Base-by-base conservation (phyloP, 106 monocot genomes). In the Xerophyta viscosa region DNA sequence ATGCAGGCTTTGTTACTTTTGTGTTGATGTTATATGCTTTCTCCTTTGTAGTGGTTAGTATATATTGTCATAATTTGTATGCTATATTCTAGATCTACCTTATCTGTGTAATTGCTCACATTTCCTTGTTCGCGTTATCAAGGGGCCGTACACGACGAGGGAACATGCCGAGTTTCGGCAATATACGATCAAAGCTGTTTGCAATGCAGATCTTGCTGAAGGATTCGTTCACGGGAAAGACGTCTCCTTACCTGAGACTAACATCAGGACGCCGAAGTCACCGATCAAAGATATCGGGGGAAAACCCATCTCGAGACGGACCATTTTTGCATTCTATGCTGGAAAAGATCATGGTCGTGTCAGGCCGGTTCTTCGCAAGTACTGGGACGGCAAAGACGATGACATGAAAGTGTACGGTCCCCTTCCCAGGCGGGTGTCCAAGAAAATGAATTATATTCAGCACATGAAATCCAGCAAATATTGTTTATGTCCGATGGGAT, bases 401-500 rank as follows among this genome's bases (percentile, higher is more conserved):
- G 88, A 85, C 27, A 85, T 85, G 88, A 62, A 37, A 52, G 73
- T 96, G 9, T 96, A 81, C 37, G 73, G 76, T 7, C 84, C 64
- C 12, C 88, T 96, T 8, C 96, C 96, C 10, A 44, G 51, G 27
- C n/a, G 75, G 51, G 73, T 96, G 1, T 64, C 87, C 0, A 71
- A n/a, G n/a, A n/a, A 53, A 45, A 85, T 85, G 84, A 72, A 71
- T 10, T 96, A 96, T 52, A 46, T 78, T 18, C 54, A 82, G 20
- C 96, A 85, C 66, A 89, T 96, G 88, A 88, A 81, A 61, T 65
- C 78, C 1, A 96, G 88, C 68, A 84, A 74, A 55, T 96, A 70
- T 45, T 96, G 96, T 68, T 63, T 96, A 27, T 96, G 96, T 57
- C 96, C 96, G 0, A 84, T 81, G 88, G 88, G 96, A 4, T 96